Evolutionary conservation across 176 grass and related monocot species (phyloP).

Genomic region (Carex pumila): DNA sequence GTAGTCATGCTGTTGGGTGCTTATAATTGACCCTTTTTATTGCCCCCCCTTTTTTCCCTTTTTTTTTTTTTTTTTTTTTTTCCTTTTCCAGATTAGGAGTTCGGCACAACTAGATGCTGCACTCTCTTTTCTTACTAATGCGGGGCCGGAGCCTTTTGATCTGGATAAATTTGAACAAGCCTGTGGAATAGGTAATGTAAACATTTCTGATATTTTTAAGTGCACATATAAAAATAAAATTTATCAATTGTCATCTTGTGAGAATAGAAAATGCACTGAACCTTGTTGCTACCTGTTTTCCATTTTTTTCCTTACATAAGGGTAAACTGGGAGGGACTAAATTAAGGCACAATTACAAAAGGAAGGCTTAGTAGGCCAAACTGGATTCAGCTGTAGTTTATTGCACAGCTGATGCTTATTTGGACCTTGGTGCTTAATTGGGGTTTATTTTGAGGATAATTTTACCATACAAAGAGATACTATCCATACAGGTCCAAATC

Average conservation of each 20-base stretch:
- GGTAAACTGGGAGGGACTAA: neutral
- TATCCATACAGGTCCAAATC: neutral
- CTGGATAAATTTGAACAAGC: slow-evolving; percentile 71
- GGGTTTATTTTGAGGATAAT: neutral
- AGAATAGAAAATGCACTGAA: neutral
- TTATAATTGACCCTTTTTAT: neutral
- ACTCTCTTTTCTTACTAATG: slow-evolving; percentile 53
- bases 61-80: neutral
- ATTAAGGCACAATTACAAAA: neutral
- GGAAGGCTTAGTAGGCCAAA: slow-evolving; percentile 4
- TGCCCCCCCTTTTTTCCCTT: neutral
- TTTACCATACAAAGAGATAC: neutral
- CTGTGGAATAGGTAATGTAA: slow-evolving; percentile 75
- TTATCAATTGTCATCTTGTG: neutral
- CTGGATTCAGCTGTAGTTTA: neutral
- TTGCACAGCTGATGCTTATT: neutral
- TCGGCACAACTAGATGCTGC: slow-evolving; percentile 80
- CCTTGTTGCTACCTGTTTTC: neutral
- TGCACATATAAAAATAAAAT: neutral
- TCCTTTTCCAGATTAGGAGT: slow-evolving; percentile 67
- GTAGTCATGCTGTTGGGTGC: neutral
- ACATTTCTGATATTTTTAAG: neutral
- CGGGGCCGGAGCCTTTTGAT: slow-evolving; percentile 63
- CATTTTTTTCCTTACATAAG: neutral
- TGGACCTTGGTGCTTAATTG: neutral